Evolutionary conservation across 2,329 filamentous ascomycete species (phyloP), one percentile per base, ranked within the genome.

Genomic region (Cercospora janseana): DNA sequence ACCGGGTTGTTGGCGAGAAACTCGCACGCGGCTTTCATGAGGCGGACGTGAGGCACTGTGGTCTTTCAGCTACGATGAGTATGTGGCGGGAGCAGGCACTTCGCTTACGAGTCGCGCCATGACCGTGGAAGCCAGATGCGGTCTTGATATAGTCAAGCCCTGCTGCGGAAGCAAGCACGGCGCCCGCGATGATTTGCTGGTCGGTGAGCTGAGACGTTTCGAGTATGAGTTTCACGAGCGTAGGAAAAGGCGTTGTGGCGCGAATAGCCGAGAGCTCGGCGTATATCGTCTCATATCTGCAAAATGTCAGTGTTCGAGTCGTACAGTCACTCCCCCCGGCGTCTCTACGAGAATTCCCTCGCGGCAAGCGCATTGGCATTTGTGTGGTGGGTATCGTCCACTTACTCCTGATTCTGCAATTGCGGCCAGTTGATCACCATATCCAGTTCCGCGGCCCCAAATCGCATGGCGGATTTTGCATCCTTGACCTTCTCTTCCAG

Each of bases 91-190:
- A 10, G 10, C 7, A 12, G 7, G 20, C 1, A 10, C 15, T 26
- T 21, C 8, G 8, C 44, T 6, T 35, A 46, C 44, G 3, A 24
- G 44, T 46, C 0, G 80, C 80, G 6, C 79, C 79, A 1, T 70
- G 68, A 0, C 79, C 80, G 42, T 75, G 73, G 64, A 81, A 82
- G 1, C 80, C 80, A 1, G 80, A 83, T 23, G 74, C 77, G 0
- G 80, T 83, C 68, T 83, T 83, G 54, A 83, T 75, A 55, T 75
- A 83, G 57, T 82, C 78, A 40, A 78, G 77, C 4, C 72, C 72
- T 2, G 79, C 79, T 26, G 74, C 69, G 12, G 72, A 74, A 2
- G 76, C 74, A 31, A 83, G 69, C 16, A 76, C 70, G 13, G 73
- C 74, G 0, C 73, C 79, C 1, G 78, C 78, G 26, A 82, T 71